These are phyloP conservation scores for Suillus cothurnatus DNA, from an alignment of 768 basidiomycete genomes.

Conservation along the genomic window DNA sequence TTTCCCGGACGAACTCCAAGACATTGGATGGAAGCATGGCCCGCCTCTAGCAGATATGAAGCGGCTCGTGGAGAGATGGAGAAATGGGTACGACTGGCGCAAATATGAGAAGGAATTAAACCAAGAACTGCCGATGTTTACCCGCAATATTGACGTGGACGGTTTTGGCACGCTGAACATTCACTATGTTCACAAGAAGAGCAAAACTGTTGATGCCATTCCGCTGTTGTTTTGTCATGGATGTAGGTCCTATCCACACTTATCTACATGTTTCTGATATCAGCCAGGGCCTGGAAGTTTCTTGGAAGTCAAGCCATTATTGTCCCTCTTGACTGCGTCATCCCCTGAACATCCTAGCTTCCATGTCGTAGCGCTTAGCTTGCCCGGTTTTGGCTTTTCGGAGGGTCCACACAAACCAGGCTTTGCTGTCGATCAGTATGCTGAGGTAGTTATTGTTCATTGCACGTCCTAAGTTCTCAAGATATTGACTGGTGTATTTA, in stretches of 20 bases:
- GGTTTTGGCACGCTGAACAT: slow-evolving; percentile 51
- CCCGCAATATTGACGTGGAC: slow-evolving; percentile 50
- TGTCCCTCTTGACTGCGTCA: slow-evolving; percentile 46
- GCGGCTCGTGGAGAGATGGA: slow-evolving; percentile 53
- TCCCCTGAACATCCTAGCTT: slow-evolving; percentile 53
- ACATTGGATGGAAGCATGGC: slow-evolving; percentile 54
- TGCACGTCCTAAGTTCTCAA: neutral
- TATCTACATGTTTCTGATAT: slow-evolving; percentile 9
- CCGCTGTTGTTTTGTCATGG: slow-evolving; percentile 66
- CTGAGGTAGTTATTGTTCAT: slow-evolving; percentile 42
- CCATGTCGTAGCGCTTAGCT: slow-evolving; percentile 53
- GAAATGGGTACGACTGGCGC: slow-evolving; percentile 57
- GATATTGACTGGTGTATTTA: slow-evolving; percentile 22
- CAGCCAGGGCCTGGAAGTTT: slow-evolving; percentile 2
- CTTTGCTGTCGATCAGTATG: slow-evolving; percentile 52
- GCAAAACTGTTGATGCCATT: slow-evolving; percentile 44
- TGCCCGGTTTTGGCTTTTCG: slow-evolving; percentile 53
- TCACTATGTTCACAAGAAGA: slow-evolving; percentile 62
- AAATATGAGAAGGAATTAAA: slow-evolving; percentile 54
- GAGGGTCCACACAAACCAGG: slow-evolving; percentile 55
- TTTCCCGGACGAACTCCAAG: slow-evolving; percentile 60
- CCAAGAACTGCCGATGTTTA: slow-evolving; percentile 37
- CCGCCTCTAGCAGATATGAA: slow-evolving; percentile 50
- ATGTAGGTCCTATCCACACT: slow-evolving; percentile 49
- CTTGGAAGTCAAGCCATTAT: neutral